Evolutionary conservation across 768 basidiomycete genomes (phyloP).

Genomic region (Lentinula aciculospora): DNA sequence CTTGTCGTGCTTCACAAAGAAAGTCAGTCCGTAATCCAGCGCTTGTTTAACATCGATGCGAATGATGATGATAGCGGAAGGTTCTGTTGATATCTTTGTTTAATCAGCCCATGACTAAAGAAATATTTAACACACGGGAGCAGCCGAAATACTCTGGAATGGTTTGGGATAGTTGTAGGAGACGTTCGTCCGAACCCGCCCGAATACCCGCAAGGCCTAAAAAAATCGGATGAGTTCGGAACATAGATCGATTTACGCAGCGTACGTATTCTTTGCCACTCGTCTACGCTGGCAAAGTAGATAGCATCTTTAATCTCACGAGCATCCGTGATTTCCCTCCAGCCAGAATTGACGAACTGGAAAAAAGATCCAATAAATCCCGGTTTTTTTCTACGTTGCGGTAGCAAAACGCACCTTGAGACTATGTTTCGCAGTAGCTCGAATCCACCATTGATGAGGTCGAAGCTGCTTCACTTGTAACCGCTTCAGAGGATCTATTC

Average conservation of each 20-base stretch:
- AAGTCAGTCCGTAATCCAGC: not conserved
- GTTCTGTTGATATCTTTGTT: not conserved
- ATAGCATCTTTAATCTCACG: not conserved
- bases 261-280: slow-evolving; percentile 2
- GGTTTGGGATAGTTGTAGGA: not conserved
- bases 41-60: not conserved
- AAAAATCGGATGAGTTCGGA: not conserved
- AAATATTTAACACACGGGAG: not conserved
- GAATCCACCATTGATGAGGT: not conserved
- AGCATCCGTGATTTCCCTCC: not conserved
- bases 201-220: not conserved
- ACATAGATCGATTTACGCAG: not conserved
- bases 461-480: not conserved
- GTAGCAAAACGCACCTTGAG: not conserved
- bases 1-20: not conserved
- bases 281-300: not conserved
- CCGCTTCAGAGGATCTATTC: not conserved
- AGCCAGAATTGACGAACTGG: not conserved
- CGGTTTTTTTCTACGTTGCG: not conserved
- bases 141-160: not conserved
- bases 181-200: not conserved
- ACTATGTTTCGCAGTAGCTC: not conserved
- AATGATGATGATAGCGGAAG: not conserved
- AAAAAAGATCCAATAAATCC: not conserved
- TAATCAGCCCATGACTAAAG: not conserved